These are phyloP conservation scores for Pochonia chlamydosporia DNA, from an alignment of 2,329 filamentous ascomycete species.

Conservation along the genomic window DNA sequence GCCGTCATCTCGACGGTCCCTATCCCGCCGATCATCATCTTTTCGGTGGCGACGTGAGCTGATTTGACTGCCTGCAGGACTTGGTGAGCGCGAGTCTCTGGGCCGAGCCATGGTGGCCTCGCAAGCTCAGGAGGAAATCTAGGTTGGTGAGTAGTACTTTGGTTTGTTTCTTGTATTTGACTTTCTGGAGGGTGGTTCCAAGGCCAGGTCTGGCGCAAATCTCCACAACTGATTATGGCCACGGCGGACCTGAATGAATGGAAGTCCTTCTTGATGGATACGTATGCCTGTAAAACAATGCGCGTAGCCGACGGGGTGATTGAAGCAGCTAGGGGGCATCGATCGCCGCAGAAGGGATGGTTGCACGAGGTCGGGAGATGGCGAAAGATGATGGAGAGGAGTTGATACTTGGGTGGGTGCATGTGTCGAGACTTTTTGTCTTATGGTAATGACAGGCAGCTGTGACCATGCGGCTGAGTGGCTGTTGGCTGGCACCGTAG, in stretches of 20 bases:
- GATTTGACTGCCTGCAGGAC: conserved; percentile 81
- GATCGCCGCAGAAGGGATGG: not conserved
- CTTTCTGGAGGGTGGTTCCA: not conserved
- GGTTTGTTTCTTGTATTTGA: conserved; percentile 3
- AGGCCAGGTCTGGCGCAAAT: not conserved
- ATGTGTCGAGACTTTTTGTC: not conserved
- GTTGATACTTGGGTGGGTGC: not conserved
- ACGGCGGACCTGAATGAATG: not conserved
- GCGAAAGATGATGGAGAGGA: not conserved
- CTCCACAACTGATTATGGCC: not conserved
- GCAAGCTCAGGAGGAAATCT: conserved; percentile 35
- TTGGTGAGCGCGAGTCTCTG: conserved; percentile 79
- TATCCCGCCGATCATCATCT: conserved; percentile 52
- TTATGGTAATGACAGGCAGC: no score
- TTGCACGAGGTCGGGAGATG: not conserved
- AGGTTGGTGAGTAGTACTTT: conserved; percentile 34
- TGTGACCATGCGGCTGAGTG: no score
- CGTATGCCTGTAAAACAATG: not conserved
- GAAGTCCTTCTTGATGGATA: not conserved
- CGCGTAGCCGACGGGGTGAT: not conserved
- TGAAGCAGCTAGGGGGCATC: not conserved
- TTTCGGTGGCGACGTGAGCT: conserved; percentile 64
- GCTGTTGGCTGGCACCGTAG: not conserved
- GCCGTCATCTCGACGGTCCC: conserved; percentile 44
- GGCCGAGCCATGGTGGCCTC: conserved; percentile 53